phyloP scores from a whole-genome alignment of 441 rosid species.

The Gossypium schwendimanii region DNA sequence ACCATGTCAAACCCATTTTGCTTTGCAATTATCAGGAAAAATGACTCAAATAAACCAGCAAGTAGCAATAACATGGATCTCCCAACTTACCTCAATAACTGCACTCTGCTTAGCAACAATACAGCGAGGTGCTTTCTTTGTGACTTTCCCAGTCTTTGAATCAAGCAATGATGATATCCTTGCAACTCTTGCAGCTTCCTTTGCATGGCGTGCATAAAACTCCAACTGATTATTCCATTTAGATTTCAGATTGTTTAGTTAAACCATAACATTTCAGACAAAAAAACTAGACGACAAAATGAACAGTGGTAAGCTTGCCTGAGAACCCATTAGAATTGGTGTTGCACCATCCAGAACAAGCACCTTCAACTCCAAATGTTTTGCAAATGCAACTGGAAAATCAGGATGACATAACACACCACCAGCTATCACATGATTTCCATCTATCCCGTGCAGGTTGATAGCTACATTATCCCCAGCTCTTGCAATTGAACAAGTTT shows the following conservation, averaged over 20 bases:
- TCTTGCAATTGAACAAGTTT: constrained; percentile 62
- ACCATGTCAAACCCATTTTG: background rate
- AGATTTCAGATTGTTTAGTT: constrained; percentile 10
- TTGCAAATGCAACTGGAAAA: constrained; percentile 65
- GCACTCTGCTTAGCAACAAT: constrained; percentile 77
- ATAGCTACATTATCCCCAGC: constrained; percentile 81
- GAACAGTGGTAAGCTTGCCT: constrained; percentile 32
- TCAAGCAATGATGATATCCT: constrained; percentile 64
- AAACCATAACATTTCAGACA: background rate
- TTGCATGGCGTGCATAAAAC: constrained; percentile 81
- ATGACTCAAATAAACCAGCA: background rate
- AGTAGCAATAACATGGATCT: background rate
- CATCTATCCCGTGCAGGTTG: constrained; percentile 71
- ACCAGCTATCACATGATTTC: constrained; percentile 61
- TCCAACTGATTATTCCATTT: constrained; percentile 54
- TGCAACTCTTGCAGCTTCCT: constrained; percentile 72
- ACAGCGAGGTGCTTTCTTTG: constrained; percentile 74
- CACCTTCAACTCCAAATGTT: constrained; percentile 70
- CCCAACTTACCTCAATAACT: constrained; percentile 55
- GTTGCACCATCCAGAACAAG: constrained; percentile 61
- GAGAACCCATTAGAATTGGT: constrained; percentile 87
- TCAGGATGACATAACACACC: constrained; percentile 90
- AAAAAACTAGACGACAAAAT: background rate
- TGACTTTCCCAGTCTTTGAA: constrained; percentile 80
- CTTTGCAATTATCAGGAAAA: background rate